Percentiles rank a stretch among this genome's conserved stretches.
phyloP scores from a whole-genome alignment of 1,284 basidiomycete genomes.

The Pseudozyma sp. region DNA sequence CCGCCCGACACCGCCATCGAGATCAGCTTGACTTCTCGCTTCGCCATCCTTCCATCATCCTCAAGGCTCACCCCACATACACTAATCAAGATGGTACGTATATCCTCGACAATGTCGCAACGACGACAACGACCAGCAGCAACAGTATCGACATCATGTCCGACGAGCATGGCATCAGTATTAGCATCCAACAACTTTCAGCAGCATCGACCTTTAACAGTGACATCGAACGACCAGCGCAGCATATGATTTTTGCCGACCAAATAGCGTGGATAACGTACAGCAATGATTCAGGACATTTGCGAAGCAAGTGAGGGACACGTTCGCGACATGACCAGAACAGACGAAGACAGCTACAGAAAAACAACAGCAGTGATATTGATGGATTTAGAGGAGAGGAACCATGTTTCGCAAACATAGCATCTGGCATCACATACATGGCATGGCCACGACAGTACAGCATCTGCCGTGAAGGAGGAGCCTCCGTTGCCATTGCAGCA shows the following conservation, averaged over 20 bases:
- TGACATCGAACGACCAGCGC: not conserved
- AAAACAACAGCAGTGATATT: no score
- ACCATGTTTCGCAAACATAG: not conserved
- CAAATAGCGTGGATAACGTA: no score
- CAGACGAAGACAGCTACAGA: no score
- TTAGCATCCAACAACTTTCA: slow-evolving; percentile 1
- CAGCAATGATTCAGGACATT: no score
- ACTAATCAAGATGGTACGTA: slow-evolving; percentile 53
- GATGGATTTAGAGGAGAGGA: not conserved
- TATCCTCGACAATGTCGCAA: slow-evolving; percentile 9
- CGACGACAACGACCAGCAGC: slow-evolving; percentile 11
- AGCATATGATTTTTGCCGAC: no score
- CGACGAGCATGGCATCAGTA: slow-evolving; percentile 8
- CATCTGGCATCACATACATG: no score
- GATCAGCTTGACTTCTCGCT: slow-evolving; percentile 17
- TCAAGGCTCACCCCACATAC: slow-evolving; percentile 50
- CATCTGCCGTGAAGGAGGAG: no score
- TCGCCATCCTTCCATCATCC: slow-evolving; percentile 53
- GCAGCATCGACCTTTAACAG: not conserved
- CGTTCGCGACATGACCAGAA: no score
- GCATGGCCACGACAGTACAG: no score
- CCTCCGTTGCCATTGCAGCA: no score
- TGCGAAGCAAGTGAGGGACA: no score
- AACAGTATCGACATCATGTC: slow-evolving; percentile 10
- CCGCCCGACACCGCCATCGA: slow-evolving; percentile 29